These are phyloP conservation scores for Leccinum insolens DNA, from an alignment of 1,284 basidiomycete genomes.

Conservation along the genomic window DNA sequence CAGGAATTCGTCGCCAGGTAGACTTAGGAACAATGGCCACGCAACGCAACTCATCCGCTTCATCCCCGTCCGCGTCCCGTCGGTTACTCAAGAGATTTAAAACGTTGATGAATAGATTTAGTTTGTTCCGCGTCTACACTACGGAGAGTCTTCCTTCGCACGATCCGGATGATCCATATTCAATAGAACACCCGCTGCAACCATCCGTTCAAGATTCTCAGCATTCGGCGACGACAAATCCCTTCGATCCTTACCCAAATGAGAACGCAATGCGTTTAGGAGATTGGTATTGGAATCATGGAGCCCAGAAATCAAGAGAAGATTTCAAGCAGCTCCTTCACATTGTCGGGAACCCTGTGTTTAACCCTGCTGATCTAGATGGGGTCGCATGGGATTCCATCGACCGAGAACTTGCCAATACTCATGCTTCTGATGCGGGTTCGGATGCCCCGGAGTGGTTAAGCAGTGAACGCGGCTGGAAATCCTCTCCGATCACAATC, in stretches of 20 bases:
- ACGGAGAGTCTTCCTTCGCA: neutral
- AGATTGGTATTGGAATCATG: neutral
- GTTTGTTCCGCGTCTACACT: neutral
- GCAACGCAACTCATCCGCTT: neutral
- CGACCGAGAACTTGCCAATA: neutral
- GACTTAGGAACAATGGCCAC: neutral
- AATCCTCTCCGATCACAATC: neutral
- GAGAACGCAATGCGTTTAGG: neutral
- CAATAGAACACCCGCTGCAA: neutral
- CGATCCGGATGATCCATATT: neutral
- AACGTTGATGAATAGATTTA: neutral
- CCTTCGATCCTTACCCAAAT: neutral
- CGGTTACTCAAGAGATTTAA: neutral
- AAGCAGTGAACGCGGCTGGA: neutral
- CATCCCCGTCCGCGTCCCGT: neutral
- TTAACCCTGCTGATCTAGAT: neutral
- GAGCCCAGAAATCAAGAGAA: neutral
- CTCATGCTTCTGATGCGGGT: neutral
- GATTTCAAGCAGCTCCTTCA: neutral
- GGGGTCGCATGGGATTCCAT: neutral
- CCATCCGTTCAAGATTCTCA: neutral
- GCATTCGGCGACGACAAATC: neutral
- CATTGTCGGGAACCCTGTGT: neutral
- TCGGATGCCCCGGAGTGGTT: neutral
- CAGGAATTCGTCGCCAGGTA: neutral